These are phyloP conservation scores for Emergomyces orientalis DNA, from an alignment of 2,329 filamentous ascomycete species.

Conservation along the genomic window DNA sequence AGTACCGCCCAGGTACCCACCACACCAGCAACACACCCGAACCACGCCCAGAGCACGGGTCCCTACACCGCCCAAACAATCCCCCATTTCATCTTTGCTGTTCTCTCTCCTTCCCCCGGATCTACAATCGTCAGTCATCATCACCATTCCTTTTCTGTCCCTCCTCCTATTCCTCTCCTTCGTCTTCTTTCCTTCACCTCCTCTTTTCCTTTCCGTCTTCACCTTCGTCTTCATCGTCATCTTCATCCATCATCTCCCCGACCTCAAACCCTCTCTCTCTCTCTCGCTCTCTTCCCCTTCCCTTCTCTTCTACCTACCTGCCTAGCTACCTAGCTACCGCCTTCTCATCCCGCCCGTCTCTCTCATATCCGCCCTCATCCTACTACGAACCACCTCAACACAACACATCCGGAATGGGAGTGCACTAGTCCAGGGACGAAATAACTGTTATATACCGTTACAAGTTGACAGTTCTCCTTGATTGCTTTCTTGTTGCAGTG, in stretches of 20 bases:
- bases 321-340: too few relatives aligned
- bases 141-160: background rate
- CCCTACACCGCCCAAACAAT: conserved; percentile 3
- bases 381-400: conserved; percentile 6
- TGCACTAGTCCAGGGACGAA: background rate
- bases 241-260: conserved; percentile 12
- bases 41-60: background rate
- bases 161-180: background rate
- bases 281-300: background rate
- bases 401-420: background rate
- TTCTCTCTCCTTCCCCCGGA: conserved; percentile 3
- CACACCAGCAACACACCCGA: too few relatives aligned
- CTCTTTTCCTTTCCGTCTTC: conserved; percentile 12
- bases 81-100: conserved; percentile 11
- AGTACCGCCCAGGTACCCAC: conserved; percentile 3
- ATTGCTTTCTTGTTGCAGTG: conserved; percentile 22
- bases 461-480: background rate
- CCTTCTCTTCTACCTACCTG: background rate
- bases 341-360: conserved; percentile 9
- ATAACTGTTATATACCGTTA: background rate
- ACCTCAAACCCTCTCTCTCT: conserved; percentile 15
- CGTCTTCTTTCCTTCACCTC: conserved; percentile 1
- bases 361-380: conserved; percentile 17
- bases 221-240: background rate
- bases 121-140: background rate